Evolutionary conservation across 768 basidiomycete species (phyloP).

Genomic region (Lactarius indigo): DNA sequence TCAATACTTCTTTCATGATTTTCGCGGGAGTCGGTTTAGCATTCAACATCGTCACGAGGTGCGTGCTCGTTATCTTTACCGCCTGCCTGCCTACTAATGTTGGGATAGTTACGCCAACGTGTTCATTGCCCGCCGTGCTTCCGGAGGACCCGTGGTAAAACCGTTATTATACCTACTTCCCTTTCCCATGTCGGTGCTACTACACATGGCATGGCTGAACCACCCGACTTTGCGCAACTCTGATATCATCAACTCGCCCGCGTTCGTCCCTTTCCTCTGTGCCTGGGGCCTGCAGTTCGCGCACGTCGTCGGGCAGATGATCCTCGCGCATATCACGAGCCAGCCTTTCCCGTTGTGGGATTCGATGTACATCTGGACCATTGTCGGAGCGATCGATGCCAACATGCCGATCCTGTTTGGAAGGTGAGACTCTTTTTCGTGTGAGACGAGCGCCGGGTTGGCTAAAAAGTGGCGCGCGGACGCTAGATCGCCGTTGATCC

Average conservation of each 20-base stretch:
- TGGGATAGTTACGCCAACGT: conserved; percentile 76
- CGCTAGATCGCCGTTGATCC: conserved; percentile 65
- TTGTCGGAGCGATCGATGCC: conserved; percentile 76
- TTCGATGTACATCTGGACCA: conserved; percentile 79
- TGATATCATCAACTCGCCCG: conserved; percentile 67
- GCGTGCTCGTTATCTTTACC: conserved; percentile 10
- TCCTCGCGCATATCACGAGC: conserved; percentile 87
- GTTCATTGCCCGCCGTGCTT: conserved; percentile 48
- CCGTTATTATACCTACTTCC: conserved; percentile 80
- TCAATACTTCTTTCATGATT: conserved; percentile 88
- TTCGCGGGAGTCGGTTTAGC: conserved; percentile 66
- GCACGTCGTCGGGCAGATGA: conserved; percentile 89
- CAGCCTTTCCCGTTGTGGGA: conserved; percentile 84
- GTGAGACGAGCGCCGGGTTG: not conserved
- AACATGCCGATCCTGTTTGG: conserved; percentile 67
- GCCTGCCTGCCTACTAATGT: not conserved
- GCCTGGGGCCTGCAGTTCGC: conserved; percentile 93
- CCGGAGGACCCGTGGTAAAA: conserved; percentile 39
- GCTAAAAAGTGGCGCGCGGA: not conserved
- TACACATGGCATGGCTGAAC: conserved; percentile 81
- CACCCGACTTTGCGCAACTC: conserved; percentile 59
- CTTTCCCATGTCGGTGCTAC: conserved; percentile 62
- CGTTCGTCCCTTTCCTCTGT: conserved; percentile 84
- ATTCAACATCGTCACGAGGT: conserved; percentile 80
- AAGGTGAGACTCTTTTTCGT: conserved; percentile 47